Conservation (phyloP, 148 eudicot species). For the Fagopyrum esculentum region DNA sequence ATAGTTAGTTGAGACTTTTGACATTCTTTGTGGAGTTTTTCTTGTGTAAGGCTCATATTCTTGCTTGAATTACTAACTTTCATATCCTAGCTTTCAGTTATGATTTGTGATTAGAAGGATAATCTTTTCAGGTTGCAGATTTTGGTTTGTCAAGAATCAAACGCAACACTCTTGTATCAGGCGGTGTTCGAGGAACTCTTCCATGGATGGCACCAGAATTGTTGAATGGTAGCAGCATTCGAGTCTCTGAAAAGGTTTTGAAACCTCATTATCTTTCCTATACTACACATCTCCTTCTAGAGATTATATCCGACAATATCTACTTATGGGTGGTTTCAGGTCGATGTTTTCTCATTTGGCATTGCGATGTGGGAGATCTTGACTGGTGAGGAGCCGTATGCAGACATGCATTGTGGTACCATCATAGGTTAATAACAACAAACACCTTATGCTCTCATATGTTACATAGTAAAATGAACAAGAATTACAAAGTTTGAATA, state of each 20-base stretch:
- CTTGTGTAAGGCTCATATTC: neutral
- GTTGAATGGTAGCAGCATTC: slow-evolving; percentile 80
- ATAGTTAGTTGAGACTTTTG: neutral
- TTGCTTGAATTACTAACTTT: neutral
- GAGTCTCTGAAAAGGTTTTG: slow-evolving; percentile 85
- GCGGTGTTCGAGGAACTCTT: slow-evolving; percentile 95
- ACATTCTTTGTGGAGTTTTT: neutral
- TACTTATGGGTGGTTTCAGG: slow-evolving; percentile 38
- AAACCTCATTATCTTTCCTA: neutral
- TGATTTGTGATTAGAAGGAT: neutral
- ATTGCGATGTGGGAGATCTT: slow-evolving; percentile 98
- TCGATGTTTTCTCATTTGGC: slow-evolving; percentile 96
- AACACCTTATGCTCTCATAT: neutral
- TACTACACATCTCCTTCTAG: neutral
- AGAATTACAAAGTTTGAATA: too few relatives aligned
- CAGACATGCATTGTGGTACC: slow-evolving; percentile 87
- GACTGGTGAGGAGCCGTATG: slow-evolving; percentile 91
- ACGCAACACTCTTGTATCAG: slow-evolving; percentile 89
- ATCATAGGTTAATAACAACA: slow-evolving; percentile 60
- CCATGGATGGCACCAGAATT: slow-evolving; percentile 99
- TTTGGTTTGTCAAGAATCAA: slow-evolving; percentile 94
- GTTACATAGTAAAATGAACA: too few relatives aligned
- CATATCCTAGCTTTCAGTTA: neutral
- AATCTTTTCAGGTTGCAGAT: slow-evolving; percentile 73
- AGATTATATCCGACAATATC: neutral